A percentile compares a stretch with the other conserved stretches of the same genome.
Evolutionary conservation across 768 basidiomycete species (phyloP).

Genomic region (Lactarius deliciosus): DNA sequence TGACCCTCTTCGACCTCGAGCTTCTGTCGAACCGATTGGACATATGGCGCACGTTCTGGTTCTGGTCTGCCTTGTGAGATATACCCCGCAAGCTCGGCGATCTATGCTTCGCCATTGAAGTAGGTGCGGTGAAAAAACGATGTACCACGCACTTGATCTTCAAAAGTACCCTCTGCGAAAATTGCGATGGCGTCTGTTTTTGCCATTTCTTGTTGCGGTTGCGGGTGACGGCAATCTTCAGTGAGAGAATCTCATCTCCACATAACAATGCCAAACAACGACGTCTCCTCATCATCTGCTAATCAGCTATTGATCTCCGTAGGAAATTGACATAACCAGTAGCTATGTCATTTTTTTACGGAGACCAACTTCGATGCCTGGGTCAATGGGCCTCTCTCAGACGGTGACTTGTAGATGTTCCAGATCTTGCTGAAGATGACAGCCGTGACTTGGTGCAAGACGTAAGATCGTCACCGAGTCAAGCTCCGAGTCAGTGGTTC

Average conservation of each 20-base stretch:
- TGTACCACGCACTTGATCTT: slow-evolving; percentile 59
- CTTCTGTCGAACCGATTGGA: slow-evolving; percentile 65
- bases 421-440: no score
- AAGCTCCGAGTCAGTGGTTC: no score
- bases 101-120: slow-evolving; percentile 42
- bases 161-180: slow-evolving; percentile 85
- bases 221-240: not conserved
- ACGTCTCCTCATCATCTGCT: not conserved
- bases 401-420: not conserved
- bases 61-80: slow-evolving; percentile 64
- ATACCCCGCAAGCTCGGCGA: slow-evolving; percentile 77
- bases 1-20: slow-evolving; percentile 52
- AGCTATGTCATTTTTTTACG: no score
- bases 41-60: slow-evolving; percentile 60
- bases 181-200: slow-evolving; percentile 75
- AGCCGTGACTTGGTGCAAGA: not conserved
- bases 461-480: not conserved
- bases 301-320: not conserved
- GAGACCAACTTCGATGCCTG: not conserved
- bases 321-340: no score
- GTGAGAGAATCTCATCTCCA: not conserved
- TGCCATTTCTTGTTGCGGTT: slow-evolving; percentile 46
- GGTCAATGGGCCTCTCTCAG: not conserved
- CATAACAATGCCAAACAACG: not conserved
- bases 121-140: not conserved